Evolutionary conservation across 208 protist genomes (phyloP), one percentile per base, ranked within the genome.

Genomic region (Leishmania gerbilli): DNA sequence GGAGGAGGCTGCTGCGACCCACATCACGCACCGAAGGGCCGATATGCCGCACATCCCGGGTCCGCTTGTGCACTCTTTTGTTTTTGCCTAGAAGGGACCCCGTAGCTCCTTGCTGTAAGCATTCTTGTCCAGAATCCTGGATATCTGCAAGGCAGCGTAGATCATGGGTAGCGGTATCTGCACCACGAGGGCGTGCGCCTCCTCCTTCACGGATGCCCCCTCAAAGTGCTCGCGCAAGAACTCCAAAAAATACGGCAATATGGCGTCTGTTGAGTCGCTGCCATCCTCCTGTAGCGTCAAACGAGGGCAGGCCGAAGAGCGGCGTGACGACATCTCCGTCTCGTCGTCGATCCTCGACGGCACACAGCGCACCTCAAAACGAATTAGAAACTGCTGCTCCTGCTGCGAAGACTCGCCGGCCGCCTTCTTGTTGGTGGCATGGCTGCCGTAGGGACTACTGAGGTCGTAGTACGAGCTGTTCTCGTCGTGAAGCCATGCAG

Each of bases 291-390:
- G 62, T 27, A 84, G 64, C 1, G 58, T 56, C n/a, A 45, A 13
- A 2, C 62, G 74, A 53, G 80, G 78, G n/a, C 78, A 82, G 3
- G 80, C 71, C 53, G 88, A 82, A 2, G 76, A n/a, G 45, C 87
- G 82, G 76, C 83, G 78, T 34, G 77, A 80, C 40, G 42, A 53
- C 45, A 51, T n/a, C 19, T 42, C 71, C 21, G 79, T 71, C 65
- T 75, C 67, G 69, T 27, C 27, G 17, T 76, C 76, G 53, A 40
- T 31, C 67, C 37, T 27, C 21, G 65, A 56, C 9, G 69, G 84
- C 37, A 91, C 91, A 19, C 87, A 89, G n/a, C 93, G 89, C 17
- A 96, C 67, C 79, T 96, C 93, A 86, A 93, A 92, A 0, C 90
- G 91, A 45, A 92, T 75, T 47, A 89, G 81, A 42, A 77, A 89